These are phyloP conservation scores for Metschnikowia baotianmanensis DNA, from an alignment of 805 yeast species.

Conservation along the genomic window DNA sequence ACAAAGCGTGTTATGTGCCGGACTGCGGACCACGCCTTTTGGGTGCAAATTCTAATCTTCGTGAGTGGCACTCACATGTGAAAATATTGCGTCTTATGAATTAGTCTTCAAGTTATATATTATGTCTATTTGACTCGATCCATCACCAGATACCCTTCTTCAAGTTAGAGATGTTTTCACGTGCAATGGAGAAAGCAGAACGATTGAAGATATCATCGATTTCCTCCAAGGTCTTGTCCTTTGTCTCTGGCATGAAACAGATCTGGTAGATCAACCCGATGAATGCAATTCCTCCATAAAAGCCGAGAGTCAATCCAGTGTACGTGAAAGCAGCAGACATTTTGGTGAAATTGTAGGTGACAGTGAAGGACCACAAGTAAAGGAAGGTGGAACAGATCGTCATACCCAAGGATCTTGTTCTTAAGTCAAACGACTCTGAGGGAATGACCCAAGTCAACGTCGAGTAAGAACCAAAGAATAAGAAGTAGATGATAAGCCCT, in stretches of 20 bases:
- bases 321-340: slow-evolving; percentile 58
- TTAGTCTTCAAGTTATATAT: background rate
- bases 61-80: no score
- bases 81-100: background rate
- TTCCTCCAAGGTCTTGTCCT: slow-evolving; percentile 69
- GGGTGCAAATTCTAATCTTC: no score
- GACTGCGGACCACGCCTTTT: background rate
- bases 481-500: slow-evolving; percentile 62
- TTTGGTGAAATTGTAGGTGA: slow-evolving; percentile 58
- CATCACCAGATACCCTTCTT: slow-evolving; percentile 22
- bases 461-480: slow-evolving; percentile 65
- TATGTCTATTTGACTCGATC: background rate
- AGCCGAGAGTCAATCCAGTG: slow-evolving; percentile 62
- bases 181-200: slow-evolving; percentile 41
- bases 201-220: slow-evolving; percentile 60
- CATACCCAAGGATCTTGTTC: slow-evolving; percentile 64
- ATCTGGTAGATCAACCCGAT: slow-evolving; percentile 52
- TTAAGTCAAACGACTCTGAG: slow-evolving; percentile 58
- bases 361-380: slow-evolving; percentile 61
- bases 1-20: background rate
- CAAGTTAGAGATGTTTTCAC: slow-evolving; percentile 32
- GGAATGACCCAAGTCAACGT: slow-evolving; percentile 70
- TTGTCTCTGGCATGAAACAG: slow-evolving; percentile 68
- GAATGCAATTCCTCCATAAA: slow-evolving; percentile 66
- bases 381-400: slow-evolving; percentile 54